Percentiles rank a stretch among this genome's conserved stretches.
Conservation (phyloP, 768 basidiomycete species). For the Rhodosporidiobolus sp. region DNA sequence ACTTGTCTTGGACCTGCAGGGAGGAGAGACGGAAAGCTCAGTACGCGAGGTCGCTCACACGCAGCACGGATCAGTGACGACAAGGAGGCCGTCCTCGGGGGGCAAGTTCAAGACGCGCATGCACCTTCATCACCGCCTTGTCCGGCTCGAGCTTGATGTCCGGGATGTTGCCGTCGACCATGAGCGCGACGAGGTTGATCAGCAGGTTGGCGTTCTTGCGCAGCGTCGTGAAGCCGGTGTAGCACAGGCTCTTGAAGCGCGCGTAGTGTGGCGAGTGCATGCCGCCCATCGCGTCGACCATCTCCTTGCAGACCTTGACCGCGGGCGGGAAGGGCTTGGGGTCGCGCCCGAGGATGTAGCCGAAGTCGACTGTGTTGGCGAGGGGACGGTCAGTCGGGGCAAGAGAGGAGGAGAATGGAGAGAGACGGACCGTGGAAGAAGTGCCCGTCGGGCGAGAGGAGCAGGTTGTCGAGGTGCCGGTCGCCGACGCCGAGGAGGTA, state of each 20-base stretch:
- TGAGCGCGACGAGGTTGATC: conserved; percentile 88
- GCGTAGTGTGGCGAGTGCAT: conserved; percentile 90
- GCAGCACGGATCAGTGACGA: neutral
- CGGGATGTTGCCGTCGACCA: conserved; percentile 96
- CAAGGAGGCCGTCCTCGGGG: neutral
- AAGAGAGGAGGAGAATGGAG: neutral
- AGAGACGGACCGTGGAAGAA: conserved; percentile 81
- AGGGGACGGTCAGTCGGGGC: neutral
- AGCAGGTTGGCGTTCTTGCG: conserved; percentile 97
- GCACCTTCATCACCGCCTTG: conserved; percentile 54
- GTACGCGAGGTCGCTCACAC: too few species aligned
- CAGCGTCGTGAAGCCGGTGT: conserved; percentile 94
- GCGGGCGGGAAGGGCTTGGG: conserved; percentile 97
- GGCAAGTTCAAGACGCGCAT: neutral
- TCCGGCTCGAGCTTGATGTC: conserved; percentile 76
- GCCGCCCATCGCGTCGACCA: conserved; percentile 99
- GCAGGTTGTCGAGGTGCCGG: conserved; percentile 90
- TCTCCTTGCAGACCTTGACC: conserved; percentile 97
- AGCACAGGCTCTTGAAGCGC: conserved; percentile 92
- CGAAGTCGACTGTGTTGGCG: conserved; percentile 75
- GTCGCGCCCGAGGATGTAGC: conserved; percentile 94
- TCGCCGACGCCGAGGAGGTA: conserved; percentile 96
- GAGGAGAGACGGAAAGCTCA: conserved; percentile 64
- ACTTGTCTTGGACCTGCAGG: conserved; percentile 92
- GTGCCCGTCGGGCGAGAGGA: conserved; percentile 89